phyloP scores from a whole-genome alignment of 768 basidiomycete genomes.

The Suillus fuscotomentosus region DNA sequence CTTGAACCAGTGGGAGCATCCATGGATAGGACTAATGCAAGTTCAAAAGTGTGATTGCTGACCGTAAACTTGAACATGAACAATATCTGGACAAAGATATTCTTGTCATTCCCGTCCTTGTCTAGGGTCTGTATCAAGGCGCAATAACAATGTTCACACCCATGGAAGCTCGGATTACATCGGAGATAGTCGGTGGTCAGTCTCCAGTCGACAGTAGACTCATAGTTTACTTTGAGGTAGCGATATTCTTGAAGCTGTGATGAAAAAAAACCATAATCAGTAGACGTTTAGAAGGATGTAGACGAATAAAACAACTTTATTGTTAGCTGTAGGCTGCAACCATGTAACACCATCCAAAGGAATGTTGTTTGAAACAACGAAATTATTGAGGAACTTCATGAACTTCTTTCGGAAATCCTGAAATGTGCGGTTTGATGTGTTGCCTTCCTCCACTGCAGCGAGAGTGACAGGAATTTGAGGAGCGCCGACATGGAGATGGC shows the following conservation, averaged over 20 bases:
- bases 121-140: slow-evolving; percentile 21
- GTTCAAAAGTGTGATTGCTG: slow-evolving; percentile 4
- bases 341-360: neutral
- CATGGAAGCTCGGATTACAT: slow-evolving; percentile 31
- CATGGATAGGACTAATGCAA: slow-evolving; percentile 20
- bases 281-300: neutral
- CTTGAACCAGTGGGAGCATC: slow-evolving; percentile 13
- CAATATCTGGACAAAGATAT: slow-evolving; percentile 7
- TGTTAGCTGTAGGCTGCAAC: neutral
- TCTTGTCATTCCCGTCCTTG: neutral
- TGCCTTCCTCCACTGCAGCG: neutral
- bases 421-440: neutral
- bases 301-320: neutral
- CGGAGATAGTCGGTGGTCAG: slow-evolving; percentile 25
- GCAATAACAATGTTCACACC: slow-evolving; percentile 23
- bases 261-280: neutral
- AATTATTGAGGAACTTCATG: neutral
- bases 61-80: slow-evolving; percentile 18
- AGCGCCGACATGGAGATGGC: neutral
- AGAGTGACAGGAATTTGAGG: neutral
- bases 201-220: slow-evolving; percentile 28
- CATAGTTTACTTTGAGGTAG: slow-evolving; percentile 26
- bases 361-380: neutral
- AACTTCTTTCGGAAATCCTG: slow-evolving; percentile 3
- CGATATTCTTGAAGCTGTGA: slow-evolving; percentile 25